phyloP scores from a whole-genome alignment of 2,329 filamentous ascomycete genomes.

The Corniculantispora saksenae region DNA sequence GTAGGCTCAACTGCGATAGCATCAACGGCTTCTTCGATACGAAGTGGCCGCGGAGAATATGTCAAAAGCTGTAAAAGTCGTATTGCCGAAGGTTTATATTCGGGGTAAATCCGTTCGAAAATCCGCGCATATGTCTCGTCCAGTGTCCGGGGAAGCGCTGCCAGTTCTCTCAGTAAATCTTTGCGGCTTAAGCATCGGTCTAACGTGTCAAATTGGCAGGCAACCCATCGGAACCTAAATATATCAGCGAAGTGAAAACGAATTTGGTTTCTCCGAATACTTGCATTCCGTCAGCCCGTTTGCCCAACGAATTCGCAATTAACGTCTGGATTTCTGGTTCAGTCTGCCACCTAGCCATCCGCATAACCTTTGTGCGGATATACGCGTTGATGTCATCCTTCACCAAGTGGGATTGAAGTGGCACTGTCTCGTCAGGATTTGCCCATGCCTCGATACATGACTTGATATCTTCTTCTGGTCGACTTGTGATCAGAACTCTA shows the following conservation, averaged over 20 bases:
- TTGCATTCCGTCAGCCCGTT: constrained; percentile 2
- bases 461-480: constrained; percentile 14
- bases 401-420: constrained; percentile 4
- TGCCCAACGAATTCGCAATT: neutral
- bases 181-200: neutral
- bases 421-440: neutral
- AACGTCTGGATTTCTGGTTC: neutral
- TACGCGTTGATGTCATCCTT: neutral
- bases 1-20: neutral
- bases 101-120: neutral
- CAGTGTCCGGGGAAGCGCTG: neutral
- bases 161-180: neutral
- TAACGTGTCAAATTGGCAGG: constrained; percentile 15
- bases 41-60: constrained; percentile 11
- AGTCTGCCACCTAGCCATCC: constrained; percentile 2
- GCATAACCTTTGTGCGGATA: neutral
- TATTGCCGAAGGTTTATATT: neutral
- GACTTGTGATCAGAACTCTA: constrained; percentile 6
- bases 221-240: constrained; percentile 15
- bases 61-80: constrained; percentile 15
- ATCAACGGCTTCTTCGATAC: constrained; percentile 5
- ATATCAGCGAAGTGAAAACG: too few relatives aligned
- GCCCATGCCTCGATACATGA: constrained; percentile 1
- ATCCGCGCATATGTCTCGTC: constrained; percentile 10
- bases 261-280: too few relatives aligned